Evolutionary conservation across 257 asterid genomes (phyloP), one percentile per base, ranked within the genome.

Genomic region (Knoxia roxburghii): DNA sequence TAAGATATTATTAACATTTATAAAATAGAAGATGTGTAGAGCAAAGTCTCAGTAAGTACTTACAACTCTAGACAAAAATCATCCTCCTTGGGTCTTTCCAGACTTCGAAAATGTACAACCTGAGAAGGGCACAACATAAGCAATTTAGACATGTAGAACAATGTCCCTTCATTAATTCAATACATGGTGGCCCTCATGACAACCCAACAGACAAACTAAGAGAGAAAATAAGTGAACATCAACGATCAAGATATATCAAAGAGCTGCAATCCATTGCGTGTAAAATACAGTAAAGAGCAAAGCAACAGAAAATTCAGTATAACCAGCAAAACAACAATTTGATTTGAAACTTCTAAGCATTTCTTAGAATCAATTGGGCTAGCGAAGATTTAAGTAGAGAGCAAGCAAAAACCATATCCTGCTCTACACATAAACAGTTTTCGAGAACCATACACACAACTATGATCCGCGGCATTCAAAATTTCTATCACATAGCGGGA

Each of bases 31-130:
- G 61, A 45, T 52, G 57, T 67, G 64, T 49, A 62, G 53, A 74
- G 37, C 66, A 23, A 60, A 37, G 29, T 33, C 68, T 54, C 41
- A 50, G 40, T 7, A 37, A 52, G 39, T 73, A 93, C 97, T 86
- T 81, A 93, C 99, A 93, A 75, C 83, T 93, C 99, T 32, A 93
- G 84, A 75, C 82, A 82, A 74, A 93, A 93, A 46, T 86, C 99
- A 70, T 93, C 96, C 75, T 90, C 97, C 83, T 90, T 93, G 56
- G 99, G 97, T 73, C 80, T 86, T 74, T 93, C 97, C 77, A 93
- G 77, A 63, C 89, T 80, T 68, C 99, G 91, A 73, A 94, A 90
- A 76, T 89, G 96, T 72, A 94, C 99, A 53, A 87, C 71, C 99
- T 94, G 89, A 73, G 76, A 65, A 73, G 53, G 45, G 60, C 1